Evolutionary conservation across 1,284 basidiomycete genomes (phyloP), one percentile per base, ranked within the genome.

Genomic region (Cryptococcus sp.): DNA sequence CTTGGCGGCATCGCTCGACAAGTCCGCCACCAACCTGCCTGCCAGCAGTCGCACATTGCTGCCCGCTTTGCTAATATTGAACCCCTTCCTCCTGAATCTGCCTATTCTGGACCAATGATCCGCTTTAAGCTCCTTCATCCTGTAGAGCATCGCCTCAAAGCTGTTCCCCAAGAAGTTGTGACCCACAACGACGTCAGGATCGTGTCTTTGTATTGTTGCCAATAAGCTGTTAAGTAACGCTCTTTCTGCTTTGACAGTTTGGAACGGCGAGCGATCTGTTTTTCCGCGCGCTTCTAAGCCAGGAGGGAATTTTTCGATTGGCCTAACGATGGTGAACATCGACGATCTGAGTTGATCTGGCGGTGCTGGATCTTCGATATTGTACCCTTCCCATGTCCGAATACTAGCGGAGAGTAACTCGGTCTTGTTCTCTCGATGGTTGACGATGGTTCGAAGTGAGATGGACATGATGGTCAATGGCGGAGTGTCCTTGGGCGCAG

Each of bases 21-120:
- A 83, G 77, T 99, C 96, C 63, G 92, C 94, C 10, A 97, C 81
- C 64, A 99, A 76, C 27, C 96, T 84, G 5, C 96, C 96, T 46
- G 87, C 87, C 47, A 97, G 74, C 69, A 98, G 88, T 63, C 84
- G 86, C 42, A 92, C 80, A 71, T 97, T 97, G 20, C 86, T 86
- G 0, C 92, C 93, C 65, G 95, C 89, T 72, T 85, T 87, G 39
- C 88, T 88, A 48, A 93, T 88, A 47, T 81, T 84, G 10, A 78
- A 70, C 1, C 84, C 88, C 19, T 87, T 86, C 44, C 93, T 83
- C 57, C 92, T 84, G 81, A 98, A 91, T n/a, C 96, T 86, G 39
- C 95, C 91, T 22, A 99, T 85, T 38, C 92, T 86, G 19, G 91
- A 94, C 91, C 92, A 98, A 72, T 97, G 90, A 54, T 96, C 91